Conservation (phyloP, 2,329 filamentous ascomycete genomes). For the Apiospora koreana region DNA sequence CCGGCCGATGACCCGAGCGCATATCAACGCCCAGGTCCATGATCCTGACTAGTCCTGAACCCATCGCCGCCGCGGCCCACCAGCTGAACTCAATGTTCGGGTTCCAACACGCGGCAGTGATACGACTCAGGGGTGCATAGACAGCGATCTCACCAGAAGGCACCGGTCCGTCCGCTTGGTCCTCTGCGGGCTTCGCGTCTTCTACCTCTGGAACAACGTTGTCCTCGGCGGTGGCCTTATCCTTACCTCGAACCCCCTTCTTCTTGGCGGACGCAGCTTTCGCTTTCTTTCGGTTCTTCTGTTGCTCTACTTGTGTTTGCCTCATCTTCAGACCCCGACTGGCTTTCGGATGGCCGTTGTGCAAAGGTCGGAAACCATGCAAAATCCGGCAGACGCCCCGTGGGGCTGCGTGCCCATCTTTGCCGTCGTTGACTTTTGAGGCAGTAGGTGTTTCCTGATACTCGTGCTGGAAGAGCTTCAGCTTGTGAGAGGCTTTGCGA, state of each 20-base stretch:
- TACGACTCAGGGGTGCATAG: conserved; percentile 63
- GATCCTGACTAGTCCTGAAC: conserved; percentile 65
- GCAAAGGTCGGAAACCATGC: conserved; percentile 52
- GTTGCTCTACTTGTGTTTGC: conserved; percentile 29
- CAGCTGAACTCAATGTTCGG: conserved; percentile 65
- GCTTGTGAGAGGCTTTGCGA: conserved; percentile 40
- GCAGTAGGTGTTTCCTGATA: conserved; percentile 41
- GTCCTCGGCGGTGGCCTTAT: conserved; percentile 19
- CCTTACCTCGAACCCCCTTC: conserved; percentile 20
- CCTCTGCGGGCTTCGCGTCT: conserved; percentile 12
- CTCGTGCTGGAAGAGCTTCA: conserved; percentile 56
- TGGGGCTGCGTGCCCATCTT: conserved; percentile 28
- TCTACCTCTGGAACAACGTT: conserved; percentile 34
- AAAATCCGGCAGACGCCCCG: conserved; percentile 53
- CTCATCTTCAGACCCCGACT: conserved; percentile 38
- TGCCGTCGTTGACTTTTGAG: conserved; percentile 12
- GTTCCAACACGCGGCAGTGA: conserved; percentile 68
- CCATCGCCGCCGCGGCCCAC: conserved; percentile 68
- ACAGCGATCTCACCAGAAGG: conserved; percentile 46
- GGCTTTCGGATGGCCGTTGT: conserved; percentile 48
- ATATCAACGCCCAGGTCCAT: conserved; percentile 58
- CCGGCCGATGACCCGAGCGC: conserved; percentile 4
- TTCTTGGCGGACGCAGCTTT: conserved; percentile 16
- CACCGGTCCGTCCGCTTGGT: conserved; percentile 32
- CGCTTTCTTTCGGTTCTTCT: conserved; percentile 38